A percentile compares a stretch with the other conserved stretches of the same genome.
Conservation (phyloP, 1,139 yeast species). For the Debaryomycetaceae sp. region DNA sequence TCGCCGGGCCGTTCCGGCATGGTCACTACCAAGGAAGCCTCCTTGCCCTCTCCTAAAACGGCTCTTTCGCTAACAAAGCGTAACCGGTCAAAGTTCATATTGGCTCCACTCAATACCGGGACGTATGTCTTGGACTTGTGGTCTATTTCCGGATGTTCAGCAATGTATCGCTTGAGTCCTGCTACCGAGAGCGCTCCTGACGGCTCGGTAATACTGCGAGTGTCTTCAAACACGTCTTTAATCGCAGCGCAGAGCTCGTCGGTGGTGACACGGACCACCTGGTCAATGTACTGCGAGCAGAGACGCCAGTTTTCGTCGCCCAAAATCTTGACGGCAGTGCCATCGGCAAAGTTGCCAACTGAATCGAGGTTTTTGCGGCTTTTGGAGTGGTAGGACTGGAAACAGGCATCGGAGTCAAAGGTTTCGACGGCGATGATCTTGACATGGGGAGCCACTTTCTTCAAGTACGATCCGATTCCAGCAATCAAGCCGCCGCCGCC, state of each 20-base stretch:
- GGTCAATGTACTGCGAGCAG: constrained; percentile 72
- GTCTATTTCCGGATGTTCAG: constrained; percentile 53
- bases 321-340: constrained; percentile 88
- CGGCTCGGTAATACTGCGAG: constrained; percentile 90
- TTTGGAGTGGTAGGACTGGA: constrained; percentile 53
- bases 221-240: constrained; percentile 91
- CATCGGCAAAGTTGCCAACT: constrained; percentile 99
- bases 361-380: constrained; percentile 45
- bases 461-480: constrained; percentile 82
- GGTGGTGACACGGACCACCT: constrained; percentile 74
- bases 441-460: constrained; percentile 95
- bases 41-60: constrained; percentile 93
- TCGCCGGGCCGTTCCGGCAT: constrained; percentile 93
- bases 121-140: constrained; percentile 68
- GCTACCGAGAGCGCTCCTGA: constrained; percentile 96
- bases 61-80: constrained; percentile 98
- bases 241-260: constrained; percentile 98
- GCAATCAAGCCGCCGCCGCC: constrained; percentile 98
- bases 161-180: constrained; percentile 76
- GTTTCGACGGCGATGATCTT: constrained; percentile 95
- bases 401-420: constrained; percentile 84
- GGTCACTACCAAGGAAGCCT: constrained; percentile 79
- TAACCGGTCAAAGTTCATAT: constrained; percentile 93
- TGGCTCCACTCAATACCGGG: constrained; percentile 89
- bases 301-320: constrained; percentile 91